Base-by-base conservation (phyloP, 805 yeast species). In the Ogataea sp. region DNA sequence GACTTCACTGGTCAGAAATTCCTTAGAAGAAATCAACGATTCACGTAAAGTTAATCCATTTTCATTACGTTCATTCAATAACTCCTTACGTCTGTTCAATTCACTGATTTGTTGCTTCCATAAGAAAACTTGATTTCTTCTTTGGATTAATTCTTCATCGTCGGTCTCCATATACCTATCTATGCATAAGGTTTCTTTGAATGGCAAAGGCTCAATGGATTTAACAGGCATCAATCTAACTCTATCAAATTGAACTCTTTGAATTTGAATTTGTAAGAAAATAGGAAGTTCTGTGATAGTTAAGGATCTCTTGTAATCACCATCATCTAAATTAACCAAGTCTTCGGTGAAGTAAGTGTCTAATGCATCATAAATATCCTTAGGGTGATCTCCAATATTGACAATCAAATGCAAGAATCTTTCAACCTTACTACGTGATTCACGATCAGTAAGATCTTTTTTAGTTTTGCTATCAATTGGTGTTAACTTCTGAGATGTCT, bases 191-290 rank as follows among this genome's bases (percentile, higher is more conserved):
- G 68, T 75, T 39, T 86, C 84, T 23, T 78, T 75, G 54, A 88
- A 87, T 3, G 89, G 89, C 36, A 93, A 68, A 8, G 88, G 94
- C 41, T 83, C 88, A 32, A 75, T 71, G 2, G 88, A 80, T 56
- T 93, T 93, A 52, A 85, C 85, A 0, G 95, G 86, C 59, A 80
- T 72, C 37, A 80, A 70, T 13, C 73, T 62, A 39, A 69, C 80
- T 34, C 88, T 70, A 54, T 93, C 96, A 57, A 81, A 93, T 56
- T 86, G 85, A 1, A 93, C 97, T 54, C 98, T 71, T 61, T 89
- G 97, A 7, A 93, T 84, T 55, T 93, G 98, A 36, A 93, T 75
- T 56, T 93, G 98, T 36, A 93, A 59, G 37, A 93, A 74, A 6
- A 80, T 78, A 0, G 98, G 98, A 17, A 87, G 62, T 40, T 76